These are phyloP conservation scores for Dacryopinax primogenitus DNA, from an alignment of 768 basidiomycete species.

Conservation along the genomic window DNA sequence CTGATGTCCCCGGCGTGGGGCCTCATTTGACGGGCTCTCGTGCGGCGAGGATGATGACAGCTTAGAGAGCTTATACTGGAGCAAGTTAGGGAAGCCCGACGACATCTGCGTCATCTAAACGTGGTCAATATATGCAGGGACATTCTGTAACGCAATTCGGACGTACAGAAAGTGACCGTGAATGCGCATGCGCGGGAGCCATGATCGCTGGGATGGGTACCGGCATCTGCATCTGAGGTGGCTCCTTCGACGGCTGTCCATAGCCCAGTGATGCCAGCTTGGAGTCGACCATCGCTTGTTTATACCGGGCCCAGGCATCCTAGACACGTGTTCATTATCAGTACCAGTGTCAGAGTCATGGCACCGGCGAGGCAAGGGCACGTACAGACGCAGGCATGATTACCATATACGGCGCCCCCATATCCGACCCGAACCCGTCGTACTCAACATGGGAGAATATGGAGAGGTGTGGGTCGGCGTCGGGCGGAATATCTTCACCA, in stretches of 20 bases:
- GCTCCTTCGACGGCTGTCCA: slow-evolving; percentile 45
- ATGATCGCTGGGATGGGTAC: slow-evolving; percentile 36
- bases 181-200: slow-evolving; percentile 38
- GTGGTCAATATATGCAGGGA: slow-evolving; percentile 13
- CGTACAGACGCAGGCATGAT: slow-evolving; percentile 63
- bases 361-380: slow-evolving; percentile 14
- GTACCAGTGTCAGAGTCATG: slow-evolving; percentile 13
- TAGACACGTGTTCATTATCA: slow-evolving; percentile 24
- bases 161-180: slow-evolving; percentile 71
- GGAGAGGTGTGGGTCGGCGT: slow-evolving; percentile 12
- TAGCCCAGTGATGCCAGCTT: slow-evolving; percentile 71
- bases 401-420: slow-evolving; percentile 64
- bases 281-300: slow-evolving; percentile 60
- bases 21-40: slow-evolving; percentile 15
- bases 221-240: slow-evolving; percentile 28
- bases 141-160: background rate
- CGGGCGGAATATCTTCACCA: slow-evolving; percentile 48
- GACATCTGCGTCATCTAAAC: slow-evolving; percentile 74
- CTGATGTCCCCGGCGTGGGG: slow-evolving; percentile 11
- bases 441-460: background rate
- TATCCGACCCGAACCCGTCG: slow-evolving; percentile 29
- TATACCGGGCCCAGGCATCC: slow-evolving; percentile 63
- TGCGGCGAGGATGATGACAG: slow-evolving; percentile 24
- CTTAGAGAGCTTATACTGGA: slow-evolving; percentile 73
- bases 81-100: slow-evolving; percentile 72